Evolutionary conservation across 306 rosid species (phyloP).

Genomic region (Sechiopsis laciniata): DNA sequence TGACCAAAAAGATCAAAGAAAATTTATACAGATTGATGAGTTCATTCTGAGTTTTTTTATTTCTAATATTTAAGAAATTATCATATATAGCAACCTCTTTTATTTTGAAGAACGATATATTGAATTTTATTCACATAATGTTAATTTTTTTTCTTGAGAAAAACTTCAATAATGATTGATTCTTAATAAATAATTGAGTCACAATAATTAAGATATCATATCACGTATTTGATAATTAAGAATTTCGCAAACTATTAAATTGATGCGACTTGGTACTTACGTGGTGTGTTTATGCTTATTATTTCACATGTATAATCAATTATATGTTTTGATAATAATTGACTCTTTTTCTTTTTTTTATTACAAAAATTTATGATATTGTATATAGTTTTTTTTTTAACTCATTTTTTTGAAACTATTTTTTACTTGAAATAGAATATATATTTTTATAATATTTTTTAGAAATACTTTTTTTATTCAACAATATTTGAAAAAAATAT

Average conservation of each 20-base stretch:
- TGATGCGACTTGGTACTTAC: not conserved
- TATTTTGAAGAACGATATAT: not conserved
- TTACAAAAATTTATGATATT: too few relatives aligned
- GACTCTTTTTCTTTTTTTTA: not conserved
- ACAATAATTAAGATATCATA: not conserved
- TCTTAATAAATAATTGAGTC: not conserved
- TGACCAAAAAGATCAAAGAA: not conserved
- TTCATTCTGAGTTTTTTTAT: not conserved
- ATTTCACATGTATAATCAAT: conserved; percentile 8
- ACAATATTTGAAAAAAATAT: too few relatives aligned
- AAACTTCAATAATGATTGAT: not conserved
- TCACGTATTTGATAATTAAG: not conserved
- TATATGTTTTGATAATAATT: not conserved
- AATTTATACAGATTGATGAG: not conserved
- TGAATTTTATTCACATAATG: too few relatives aligned
- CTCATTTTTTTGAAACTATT: too few relatives aligned
- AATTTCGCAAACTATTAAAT: not conserved
- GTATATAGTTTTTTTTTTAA: too few relatives aligned
- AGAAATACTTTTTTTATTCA: too few relatives aligned
- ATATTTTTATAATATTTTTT: too few relatives aligned
- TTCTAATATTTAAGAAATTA: too few relatives aligned
- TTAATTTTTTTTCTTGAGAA: not conserved
- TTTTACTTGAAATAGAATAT: too few relatives aligned
- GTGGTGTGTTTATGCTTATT: not conserved
- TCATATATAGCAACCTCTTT: not conserved